A percentile compares a stretch with the other conserved stretches of the same genome.
Conservation (phyloP, 805 yeast genomes). For the Lipomyces starkeyi region DNA sequence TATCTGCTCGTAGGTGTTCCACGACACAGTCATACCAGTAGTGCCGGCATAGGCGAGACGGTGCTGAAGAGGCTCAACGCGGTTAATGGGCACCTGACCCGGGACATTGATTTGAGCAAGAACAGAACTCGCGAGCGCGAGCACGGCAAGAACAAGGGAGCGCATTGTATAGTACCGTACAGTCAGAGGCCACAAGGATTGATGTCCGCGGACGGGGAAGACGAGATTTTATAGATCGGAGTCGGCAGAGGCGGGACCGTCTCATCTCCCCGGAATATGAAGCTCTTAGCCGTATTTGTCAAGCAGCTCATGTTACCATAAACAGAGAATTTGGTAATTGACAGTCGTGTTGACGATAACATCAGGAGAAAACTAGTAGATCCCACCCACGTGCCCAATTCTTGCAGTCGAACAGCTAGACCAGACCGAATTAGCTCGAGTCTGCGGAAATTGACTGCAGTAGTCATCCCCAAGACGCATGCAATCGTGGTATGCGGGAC, state of each 20-base stretch:
- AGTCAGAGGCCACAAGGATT: not conserved
- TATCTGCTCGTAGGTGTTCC: slow-evolving; percentile 39
- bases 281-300: not conserved
- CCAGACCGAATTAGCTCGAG: not conserved
- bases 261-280: not conserved
- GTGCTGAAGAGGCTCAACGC: slow-evolving; percentile 23
- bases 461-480: too few species aligned
- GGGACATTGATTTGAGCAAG: slow-evolving; percentile 15
- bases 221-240: not conserved
- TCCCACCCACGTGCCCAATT: not conserved
- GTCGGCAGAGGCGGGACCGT: not conserved
- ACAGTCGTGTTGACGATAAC: not conserved
- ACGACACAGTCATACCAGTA: slow-evolving; percentile 37
- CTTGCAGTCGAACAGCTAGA: not conserved
- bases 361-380: not conserved
- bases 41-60: slow-evolving; percentile 34
- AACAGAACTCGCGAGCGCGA: not conserved
- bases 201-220: not conserved
- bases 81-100: slow-evolving; percentile 10
- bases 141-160: not conserved
- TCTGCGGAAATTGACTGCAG: not conserved
- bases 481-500: too few species aligned
- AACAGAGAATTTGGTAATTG: not conserved
- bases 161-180: not conserved
- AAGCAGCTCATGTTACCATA: not conserved